phyloP scores from a whole-genome alignment of 2,329 filamentous ascomycete genomes.

The Aureobasidium sp. region DNA sequence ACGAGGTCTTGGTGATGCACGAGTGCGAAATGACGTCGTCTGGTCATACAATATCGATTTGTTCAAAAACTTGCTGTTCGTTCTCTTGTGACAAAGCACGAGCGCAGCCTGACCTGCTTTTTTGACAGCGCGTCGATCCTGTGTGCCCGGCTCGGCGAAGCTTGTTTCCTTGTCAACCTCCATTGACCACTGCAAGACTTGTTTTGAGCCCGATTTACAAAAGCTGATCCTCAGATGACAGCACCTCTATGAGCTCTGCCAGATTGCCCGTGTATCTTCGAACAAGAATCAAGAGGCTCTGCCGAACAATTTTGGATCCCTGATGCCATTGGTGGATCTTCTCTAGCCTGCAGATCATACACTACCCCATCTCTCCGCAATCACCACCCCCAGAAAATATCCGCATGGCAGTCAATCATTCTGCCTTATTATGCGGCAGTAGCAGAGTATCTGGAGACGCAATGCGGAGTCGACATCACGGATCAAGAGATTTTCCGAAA shows the following conservation, averaged over 20 bases:
- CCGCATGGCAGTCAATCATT: neutral
- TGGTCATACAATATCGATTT: neutral
- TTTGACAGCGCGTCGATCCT: neutral
- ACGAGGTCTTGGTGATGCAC: neutral
- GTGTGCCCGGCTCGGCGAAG: neutral
- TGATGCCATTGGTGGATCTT: constrained; percentile 13
- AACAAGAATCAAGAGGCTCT: no score
- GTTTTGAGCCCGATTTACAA: neutral
- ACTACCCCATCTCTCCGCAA: constrained; percentile 4
- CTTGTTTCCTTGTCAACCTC: neutral
- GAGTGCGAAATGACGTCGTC: neutral
- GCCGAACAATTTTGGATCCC: neutral
- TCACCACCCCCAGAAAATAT: neutral
- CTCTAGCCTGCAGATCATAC: constrained; percentile 1
- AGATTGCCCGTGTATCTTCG: neutral
- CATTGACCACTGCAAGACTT: neutral
- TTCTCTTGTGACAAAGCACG: neutral
- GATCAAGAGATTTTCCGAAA: neutral
- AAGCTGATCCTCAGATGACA: neutral
- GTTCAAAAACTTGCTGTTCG: neutral
- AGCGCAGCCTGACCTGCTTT: neutral
- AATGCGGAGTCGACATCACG: constrained; percentile 6
- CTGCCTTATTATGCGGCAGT: neutral
- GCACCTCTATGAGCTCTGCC: no score
- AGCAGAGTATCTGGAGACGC: neutral